Base-by-base conservation (phyloP, 2,329 filamentous ascomycete species). In the Teratosphaeria viscida region DNA sequence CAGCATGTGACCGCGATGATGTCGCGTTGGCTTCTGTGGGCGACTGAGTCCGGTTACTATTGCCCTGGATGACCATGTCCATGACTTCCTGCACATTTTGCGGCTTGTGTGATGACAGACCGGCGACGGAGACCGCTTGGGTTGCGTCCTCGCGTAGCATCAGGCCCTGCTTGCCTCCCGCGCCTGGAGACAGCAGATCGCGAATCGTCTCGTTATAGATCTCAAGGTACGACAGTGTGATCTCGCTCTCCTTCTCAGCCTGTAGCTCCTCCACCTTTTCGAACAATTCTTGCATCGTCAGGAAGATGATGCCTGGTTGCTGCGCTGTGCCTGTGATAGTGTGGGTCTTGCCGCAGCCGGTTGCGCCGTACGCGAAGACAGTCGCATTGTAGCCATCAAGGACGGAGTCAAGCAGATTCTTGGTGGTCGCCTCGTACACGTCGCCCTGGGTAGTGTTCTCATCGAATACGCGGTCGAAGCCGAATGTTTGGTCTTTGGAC, bases 161-260 rank as follows among this genome's bases (percentile, higher is more conserved):
- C 64, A 99, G 76, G 2, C 90, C 88, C 65, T 85, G 82, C 76
- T 92, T 94, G 75, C 76, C 91, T 90, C 86, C 89, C 43, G 87
- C 89, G 27, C 87, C 87, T 0, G 90, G 88, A n/a, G 94, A 87
- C 52, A 99, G 80, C 69, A 99, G 77, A 76, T 99, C 94, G 57
- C 94, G 89, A 68, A 99, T 99, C 0, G 92, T 96, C 77, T 99
- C 94, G 72, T 99, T 99, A 81, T 99, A 99, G 64, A 99, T 99
- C 72, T 99, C 94, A 43, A 99, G 82, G 70, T 97, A 99, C 0
- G 92, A 96, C 16, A 99, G 83, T 0, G 92, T 90, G 58, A 99
- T 80, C 69, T 97, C 94, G 3, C 91, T 94, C 32, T 85, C 81
- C 75, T 96, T 97, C 62, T 96, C 91, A 60, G 88, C 85, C 63